phyloP scores from a whole-genome alignment of 768 basidiomycete genomes.

The Leccinellum rugosiceps region DNA sequence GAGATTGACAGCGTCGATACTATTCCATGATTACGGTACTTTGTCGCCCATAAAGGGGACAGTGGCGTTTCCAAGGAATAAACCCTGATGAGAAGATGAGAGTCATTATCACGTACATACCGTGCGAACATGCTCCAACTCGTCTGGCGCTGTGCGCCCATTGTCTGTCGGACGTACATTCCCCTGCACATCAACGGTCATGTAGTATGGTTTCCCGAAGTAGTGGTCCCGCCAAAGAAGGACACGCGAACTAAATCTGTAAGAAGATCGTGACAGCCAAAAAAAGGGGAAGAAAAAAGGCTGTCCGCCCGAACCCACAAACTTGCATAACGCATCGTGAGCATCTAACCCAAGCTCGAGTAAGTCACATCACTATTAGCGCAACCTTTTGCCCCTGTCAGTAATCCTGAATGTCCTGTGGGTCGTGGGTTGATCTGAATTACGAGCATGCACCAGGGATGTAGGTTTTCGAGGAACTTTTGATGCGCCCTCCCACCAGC shows the following conservation, averaged over 20 bases:
- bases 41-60: neutral
- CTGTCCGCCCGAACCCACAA: neutral
- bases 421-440: neutral
- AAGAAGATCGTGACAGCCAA: neutral
- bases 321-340: neutral
- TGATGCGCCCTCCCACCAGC: neutral
- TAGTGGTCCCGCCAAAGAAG: neutral
- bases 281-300: neutral
- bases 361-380: slow-evolving; percentile 1
- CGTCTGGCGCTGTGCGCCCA: neutral
- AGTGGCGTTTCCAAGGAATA: slow-evolving; percentile 1
- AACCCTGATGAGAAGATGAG: neutral
- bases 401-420: neutral
- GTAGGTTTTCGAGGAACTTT: neutral
- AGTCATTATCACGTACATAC: neutral
- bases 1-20: neutral
- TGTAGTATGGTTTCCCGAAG: neutral
- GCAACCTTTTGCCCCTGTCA: neutral
- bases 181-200: neutral
- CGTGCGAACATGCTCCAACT: neutral
- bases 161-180: neutral
- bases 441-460: neutral
- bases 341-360: neutral
- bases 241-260: too few relatives aligned
- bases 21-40: neutral